Percentiles rank a stretch among this genome's conserved stretches.
Evolutionary conservation across 106 monocot species (phyloP).

Genomic region (Phalaenopsis aphrodite): DNA sequence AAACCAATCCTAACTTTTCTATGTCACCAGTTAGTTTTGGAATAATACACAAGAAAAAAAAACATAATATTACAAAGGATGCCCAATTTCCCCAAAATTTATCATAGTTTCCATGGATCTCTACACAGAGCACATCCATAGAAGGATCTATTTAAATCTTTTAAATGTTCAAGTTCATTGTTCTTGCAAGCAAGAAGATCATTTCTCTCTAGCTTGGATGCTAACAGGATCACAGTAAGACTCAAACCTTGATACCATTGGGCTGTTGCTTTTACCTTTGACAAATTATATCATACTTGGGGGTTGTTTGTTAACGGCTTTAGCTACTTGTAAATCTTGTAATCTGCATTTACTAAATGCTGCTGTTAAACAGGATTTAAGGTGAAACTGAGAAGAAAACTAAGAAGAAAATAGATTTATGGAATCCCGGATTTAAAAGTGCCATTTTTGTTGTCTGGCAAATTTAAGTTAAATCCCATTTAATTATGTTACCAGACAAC

Average conservation of each 20-base stretch:
- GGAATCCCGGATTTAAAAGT: no score
- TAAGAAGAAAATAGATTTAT: no score
- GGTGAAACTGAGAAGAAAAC: no score
- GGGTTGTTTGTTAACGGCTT: no score
- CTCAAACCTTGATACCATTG: not conserved
- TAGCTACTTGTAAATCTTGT: no score
- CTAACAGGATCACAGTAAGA: not conserved
- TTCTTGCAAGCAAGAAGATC: not conserved
- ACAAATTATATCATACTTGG: not conserved
- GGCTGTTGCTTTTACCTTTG: not conserved
- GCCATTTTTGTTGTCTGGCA: no score
- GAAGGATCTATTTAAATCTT: not conserved
- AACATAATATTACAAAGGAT: not conserved
- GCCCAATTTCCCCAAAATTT: not conserved
- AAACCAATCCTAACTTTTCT: not conserved
- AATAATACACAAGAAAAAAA: not conserved
- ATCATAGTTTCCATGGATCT: not conserved
- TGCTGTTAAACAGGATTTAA: no score
- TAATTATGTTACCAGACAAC: no score
- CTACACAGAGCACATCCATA: not conserved
- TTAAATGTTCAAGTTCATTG: not conserved
- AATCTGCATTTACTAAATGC: no score
- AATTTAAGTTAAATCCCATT: no score
- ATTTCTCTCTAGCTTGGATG: not conserved
- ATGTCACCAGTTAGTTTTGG: not conserved